phyloP scores from a whole-genome alignment of 1,284 basidiomycete genomes.

The Phenoliferia sp. region DNA sequence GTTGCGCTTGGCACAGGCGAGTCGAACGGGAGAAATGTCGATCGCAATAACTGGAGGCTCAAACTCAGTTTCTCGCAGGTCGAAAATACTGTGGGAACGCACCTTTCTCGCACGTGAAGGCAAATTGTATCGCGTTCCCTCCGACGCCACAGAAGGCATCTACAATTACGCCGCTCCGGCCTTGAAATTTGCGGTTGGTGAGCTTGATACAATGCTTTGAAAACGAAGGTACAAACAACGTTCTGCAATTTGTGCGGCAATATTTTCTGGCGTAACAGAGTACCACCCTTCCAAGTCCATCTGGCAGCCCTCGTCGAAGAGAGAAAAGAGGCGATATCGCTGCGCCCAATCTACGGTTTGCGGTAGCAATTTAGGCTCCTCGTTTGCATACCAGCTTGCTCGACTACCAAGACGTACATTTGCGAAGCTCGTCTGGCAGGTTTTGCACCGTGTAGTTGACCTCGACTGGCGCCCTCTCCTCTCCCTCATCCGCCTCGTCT shows the following conservation, averaged over 20 bases:
- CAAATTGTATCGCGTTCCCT: conserved; percentile 95
- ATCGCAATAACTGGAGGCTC: conserved; percentile 71
- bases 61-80: background rate
- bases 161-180: conserved; percentile 51
- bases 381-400: background rate
- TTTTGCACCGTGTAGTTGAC: conserved; percentile 15
- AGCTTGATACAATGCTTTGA: background rate
- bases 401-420: conserved; percentile 17
- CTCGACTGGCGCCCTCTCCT: background rate
- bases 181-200: conserved; percentile 10
- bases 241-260: conserved; percentile 87
- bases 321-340: conserved; percentile 70
- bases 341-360: conserved; percentile 69
- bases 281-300: conserved; percentile 75
- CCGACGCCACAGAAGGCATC: conserved; percentile 98
- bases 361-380: no score
- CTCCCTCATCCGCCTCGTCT: conserved; percentile 1
- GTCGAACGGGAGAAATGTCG: conserved; percentile 74
- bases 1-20: conserved; percentile 85
- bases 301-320: conserved; percentile 59
- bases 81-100: conserved; percentile 2
- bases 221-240: conserved; percentile 51
- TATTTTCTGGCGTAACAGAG: conserved; percentile 87
- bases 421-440: conserved; percentile 25
- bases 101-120: conserved; percentile 76